These are phyloP conservation scores for Ilex paraguariensis DNA, from an alignment of 305 asterid genomes.

Conservation along the genomic window DNA sequence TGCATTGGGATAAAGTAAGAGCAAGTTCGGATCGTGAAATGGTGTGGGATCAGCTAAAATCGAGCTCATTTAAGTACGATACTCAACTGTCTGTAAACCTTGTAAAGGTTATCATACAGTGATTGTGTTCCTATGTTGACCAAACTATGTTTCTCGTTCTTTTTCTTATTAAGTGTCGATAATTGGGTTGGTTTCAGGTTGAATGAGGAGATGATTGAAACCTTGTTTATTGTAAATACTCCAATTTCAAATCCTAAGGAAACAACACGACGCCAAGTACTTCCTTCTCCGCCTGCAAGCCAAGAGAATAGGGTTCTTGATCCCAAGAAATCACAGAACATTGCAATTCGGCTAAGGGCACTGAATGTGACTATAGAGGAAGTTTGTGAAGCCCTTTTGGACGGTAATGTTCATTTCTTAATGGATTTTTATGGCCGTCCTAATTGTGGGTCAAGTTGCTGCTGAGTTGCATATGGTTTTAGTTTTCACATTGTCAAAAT, in stretches of 20 bases:
- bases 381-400: constrained; percentile 69
- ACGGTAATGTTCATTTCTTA: constrained; percentile 33
- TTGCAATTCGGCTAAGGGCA: constrained; percentile 71
- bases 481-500: too few relatives aligned
- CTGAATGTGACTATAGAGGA: constrained; percentile 63
- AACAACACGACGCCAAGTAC: constrained; percentile 8
- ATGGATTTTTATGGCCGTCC: background rate
- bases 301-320: constrained; percentile 40
- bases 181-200: constrained; percentile 33
- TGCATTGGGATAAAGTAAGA: background rate
- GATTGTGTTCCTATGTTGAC: background rate
- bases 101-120: background rate
- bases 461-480: too few relatives aligned
- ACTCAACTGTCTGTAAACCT: too few relatives aligned
- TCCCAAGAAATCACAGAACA: constrained; percentile 68
- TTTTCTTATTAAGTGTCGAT: background rate
- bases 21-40: background rate
- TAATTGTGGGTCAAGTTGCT: too few relatives aligned
- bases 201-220: constrained; percentile 76
- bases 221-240: constrained; percentile 36
- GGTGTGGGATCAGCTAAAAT: background rate
- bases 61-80: background rate
- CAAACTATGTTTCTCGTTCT: background rate
- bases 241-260: constrained; percentile 9
- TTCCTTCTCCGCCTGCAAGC: constrained; percentile 5